phyloP scores from a whole-genome alignment of 768 basidiomycete species.

The Suillus occidentalis region DNA sequence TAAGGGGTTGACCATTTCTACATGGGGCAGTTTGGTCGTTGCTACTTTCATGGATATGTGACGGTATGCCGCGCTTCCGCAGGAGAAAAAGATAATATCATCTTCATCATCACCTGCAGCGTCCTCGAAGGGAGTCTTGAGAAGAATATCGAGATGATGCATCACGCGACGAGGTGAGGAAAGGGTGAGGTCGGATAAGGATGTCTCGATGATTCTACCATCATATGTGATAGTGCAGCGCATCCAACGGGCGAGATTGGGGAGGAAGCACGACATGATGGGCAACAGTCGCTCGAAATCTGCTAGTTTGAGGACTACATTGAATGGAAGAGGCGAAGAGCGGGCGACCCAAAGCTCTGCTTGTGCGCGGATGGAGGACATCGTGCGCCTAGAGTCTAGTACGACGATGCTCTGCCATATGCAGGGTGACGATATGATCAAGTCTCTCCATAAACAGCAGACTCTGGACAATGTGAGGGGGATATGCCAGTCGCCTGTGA shows the following conservation, averaged over 20 bases:
- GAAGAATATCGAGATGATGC: slow-evolving; percentile 29
- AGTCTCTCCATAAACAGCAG: slow-evolving; percentile 57
- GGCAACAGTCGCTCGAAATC: slow-evolving; percentile 56
- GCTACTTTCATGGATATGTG: slow-evolving; percentile 49
- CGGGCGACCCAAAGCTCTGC: slow-evolving; percentile 54
- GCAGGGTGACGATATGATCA: slow-evolving; percentile 53
- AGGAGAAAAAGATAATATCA: slow-evolving; percentile 28
- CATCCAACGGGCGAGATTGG: slow-evolving; percentile 58
- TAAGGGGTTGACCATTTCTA: slow-evolving; percentile 44
- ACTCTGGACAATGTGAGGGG: slow-evolving; percentile 54
- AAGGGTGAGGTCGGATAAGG: slow-evolving; percentile 23
- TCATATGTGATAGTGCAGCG: slow-evolving; percentile 46
- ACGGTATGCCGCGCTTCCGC: slow-evolving; percentile 36
- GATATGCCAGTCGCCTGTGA: slow-evolving; percentile 43
- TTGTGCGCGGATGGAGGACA: slow-evolving; percentile 43
- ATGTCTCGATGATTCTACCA: slow-evolving; percentile 29
- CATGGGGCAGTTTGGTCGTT: slow-evolving; percentile 49
- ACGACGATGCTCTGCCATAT: slow-evolving; percentile 63
- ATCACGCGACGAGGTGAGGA: slow-evolving; percentile 20
- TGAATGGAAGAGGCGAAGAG: slow-evolving; percentile 54
- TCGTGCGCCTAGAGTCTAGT: slow-evolving; percentile 38
- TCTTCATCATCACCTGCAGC: slow-evolving; percentile 18
- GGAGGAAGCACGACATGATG: slow-evolving; percentile 62
- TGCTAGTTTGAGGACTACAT: slow-evolving; percentile 49
- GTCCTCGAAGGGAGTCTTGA: slow-evolving; percentile 25